Conservation (phyloP, 2,329 filamentous ascomycete genomes). For the Epicoccum sorghinum region DNA sequence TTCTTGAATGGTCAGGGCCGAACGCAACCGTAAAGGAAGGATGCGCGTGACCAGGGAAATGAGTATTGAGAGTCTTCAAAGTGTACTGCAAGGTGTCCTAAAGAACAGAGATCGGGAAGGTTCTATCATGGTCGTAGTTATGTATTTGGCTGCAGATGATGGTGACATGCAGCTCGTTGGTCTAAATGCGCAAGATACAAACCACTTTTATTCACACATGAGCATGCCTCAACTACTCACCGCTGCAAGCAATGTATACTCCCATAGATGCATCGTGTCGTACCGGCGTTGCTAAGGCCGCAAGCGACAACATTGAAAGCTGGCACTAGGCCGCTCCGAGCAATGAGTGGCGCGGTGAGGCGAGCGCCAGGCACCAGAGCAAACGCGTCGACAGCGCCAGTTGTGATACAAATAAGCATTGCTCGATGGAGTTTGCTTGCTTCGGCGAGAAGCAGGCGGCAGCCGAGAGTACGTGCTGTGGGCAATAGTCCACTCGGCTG, state of each 20-base stretch:
- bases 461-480: constrained; percentile 28
- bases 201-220: too few species aligned
- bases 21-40: too few species aligned
- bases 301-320: constrained; percentile 12
- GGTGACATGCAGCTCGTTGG: too few species aligned
- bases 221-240: background rate
- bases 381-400: constrained; percentile 28
- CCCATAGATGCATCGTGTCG: background rate
- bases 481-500: constrained; percentile 15
- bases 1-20: too few species aligned
- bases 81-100: too few species aligned
- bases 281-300: constrained; percentile 2
- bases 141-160: too few species aligned
- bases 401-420: constrained; percentile 19
- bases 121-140: too few species aligned
- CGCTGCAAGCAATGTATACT: background rate
- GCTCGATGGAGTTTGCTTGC: constrained; percentile 3
- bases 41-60: too few species aligned
- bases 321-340: constrained; percentile 13
- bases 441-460: background rate
- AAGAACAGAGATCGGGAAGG: too few species aligned
- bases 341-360: constrained; percentile 26
- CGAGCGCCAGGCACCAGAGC: constrained; percentile 31
- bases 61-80: too few species aligned
- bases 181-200: too few species aligned